Evolutionary conservation across 768 basidiomycete species (phyloP).

Genomic region (Leccinellum rugosiceps): DNA sequence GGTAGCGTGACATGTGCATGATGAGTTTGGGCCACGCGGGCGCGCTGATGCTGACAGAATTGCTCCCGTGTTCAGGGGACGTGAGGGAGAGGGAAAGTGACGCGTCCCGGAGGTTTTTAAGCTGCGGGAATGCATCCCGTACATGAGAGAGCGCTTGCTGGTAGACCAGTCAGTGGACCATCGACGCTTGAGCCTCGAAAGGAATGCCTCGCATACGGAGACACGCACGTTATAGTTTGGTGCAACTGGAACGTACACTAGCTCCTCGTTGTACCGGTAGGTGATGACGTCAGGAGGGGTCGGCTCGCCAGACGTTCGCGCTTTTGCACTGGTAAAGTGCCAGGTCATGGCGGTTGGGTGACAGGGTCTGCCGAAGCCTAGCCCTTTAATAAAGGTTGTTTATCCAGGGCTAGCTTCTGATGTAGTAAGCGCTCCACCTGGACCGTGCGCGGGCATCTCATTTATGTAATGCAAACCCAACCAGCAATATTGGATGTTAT

Average conservation of each 20-base stretch:
- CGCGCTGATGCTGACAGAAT: constrained; percentile 47
- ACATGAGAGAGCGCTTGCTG: constrained; percentile 52
- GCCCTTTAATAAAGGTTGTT: neutral
- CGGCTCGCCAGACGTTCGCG: neutral
- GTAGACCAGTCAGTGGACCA: neutral
- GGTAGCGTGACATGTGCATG: constrained; percentile 40
- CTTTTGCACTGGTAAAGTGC: neutral
- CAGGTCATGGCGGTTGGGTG: neutral
- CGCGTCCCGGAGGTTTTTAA: constrained; percentile 36
- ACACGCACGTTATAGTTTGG: constrained; percentile 40
- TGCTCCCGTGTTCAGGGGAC: constrained; percentile 29
- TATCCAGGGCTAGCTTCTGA: neutral
- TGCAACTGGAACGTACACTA: constrained; percentile 52
- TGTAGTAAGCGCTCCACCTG: neutral
- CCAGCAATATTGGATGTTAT: neutral
- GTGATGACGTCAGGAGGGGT: constrained; percentile 41
- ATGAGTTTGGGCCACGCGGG: constrained; percentile 47
- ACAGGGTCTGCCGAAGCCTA: neutral
- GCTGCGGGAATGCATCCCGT: constrained; percentile 45
- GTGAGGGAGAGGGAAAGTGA: constrained; percentile 46
- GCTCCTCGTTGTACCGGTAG: constrained; percentile 40
- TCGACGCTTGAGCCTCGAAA: neutral
- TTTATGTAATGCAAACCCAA: neutral
- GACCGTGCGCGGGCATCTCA: neutral
- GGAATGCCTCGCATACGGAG: neutral